Evolutionary conservation across 2,329 filamentous ascomycete genomes (phyloP), one percentile per base, ranked within the genome.

Genomic region (Fusarium virguliforme): DNA sequence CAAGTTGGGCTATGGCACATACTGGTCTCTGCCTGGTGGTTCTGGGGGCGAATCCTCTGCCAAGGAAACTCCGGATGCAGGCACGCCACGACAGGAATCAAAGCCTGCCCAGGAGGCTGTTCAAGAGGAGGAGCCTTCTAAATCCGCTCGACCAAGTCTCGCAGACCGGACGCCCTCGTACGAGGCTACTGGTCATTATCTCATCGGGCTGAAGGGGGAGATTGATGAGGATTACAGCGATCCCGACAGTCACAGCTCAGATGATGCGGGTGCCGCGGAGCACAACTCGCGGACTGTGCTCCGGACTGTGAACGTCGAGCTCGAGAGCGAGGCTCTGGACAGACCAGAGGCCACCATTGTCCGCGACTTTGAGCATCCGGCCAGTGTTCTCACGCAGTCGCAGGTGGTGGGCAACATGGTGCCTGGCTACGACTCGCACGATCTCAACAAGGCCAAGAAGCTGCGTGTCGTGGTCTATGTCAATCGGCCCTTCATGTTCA

Each of bases 401-500:
- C 81, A 82, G 58, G 75, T 80, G 34, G 69, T 78, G 24, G 79
- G 80, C 15, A 79, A 77, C 34, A 77, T 79, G 72, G 68, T 79
- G 12, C 76, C 77, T 3, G 76, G 77, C 9, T 79, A 76, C 48
- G 73, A 75, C 57, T 77, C 77, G 3, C 87, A 87, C 70, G 86
- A 89, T 70, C 80, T 82, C 63, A 88, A 86, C 76, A 88, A 87
- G 74, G 82, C 83, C 3, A 83, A 85, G 64, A 88, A 86, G 72
- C 79, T 94, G 43, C 88, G 91, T 1, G 90, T 93, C 1, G 87
- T 94, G 7, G 87, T 94, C 55, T 95, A 94, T 76, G 87, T 91
- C 50, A 89, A 90, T 78, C 88, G 87, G 26, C 93, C 93, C 0
- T 95, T 95, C 79, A 87, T 95, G 53, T 95, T 93, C 78, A 88